Conservation (phyloP, 208 protist species). For the Naegleria lovaniensis region DNA sequence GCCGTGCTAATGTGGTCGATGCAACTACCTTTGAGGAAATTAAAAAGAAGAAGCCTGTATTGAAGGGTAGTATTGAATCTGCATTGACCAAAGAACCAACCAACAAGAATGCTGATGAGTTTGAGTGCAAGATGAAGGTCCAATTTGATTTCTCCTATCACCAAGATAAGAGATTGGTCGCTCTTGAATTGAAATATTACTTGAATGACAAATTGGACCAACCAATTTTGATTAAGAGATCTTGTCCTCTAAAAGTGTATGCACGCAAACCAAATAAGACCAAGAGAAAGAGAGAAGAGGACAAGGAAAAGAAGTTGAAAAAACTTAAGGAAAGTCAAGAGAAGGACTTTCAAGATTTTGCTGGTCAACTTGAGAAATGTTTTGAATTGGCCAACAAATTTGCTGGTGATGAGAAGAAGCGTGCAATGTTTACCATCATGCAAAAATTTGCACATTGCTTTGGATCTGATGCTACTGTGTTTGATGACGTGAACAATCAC, state of each 20-base stretch:
- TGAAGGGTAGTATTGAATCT: background rate
- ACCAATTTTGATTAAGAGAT: constrained; percentile 16
- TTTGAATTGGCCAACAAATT: background rate
- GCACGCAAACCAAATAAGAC: constrained; percentile 19
- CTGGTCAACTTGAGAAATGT: background rate
- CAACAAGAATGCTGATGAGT: background rate
- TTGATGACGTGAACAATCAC: background rate
- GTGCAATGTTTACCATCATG: background rate
- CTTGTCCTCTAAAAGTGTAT: background rate
- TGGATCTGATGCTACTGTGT: background rate
- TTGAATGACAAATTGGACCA: background rate
- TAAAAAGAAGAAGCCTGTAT: background rate
- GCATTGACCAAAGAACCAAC: background rate
- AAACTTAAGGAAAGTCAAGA: background rate
- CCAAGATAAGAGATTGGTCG: background rate
- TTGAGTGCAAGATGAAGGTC: background rate
- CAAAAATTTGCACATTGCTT: background rate
- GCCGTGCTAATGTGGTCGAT: constrained; percentile 4
- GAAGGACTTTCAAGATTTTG: background rate
- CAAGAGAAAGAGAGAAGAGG: background rate
- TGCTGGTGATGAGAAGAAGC: background rate
- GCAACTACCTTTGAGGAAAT: background rate
- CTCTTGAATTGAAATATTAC: background rate
- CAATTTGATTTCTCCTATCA: constrained; percentile 22
- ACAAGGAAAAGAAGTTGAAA: background rate